phyloP scores from a whole-genome alignment of 768 basidiomycete species.

The Podaxis sp. region DNA sequence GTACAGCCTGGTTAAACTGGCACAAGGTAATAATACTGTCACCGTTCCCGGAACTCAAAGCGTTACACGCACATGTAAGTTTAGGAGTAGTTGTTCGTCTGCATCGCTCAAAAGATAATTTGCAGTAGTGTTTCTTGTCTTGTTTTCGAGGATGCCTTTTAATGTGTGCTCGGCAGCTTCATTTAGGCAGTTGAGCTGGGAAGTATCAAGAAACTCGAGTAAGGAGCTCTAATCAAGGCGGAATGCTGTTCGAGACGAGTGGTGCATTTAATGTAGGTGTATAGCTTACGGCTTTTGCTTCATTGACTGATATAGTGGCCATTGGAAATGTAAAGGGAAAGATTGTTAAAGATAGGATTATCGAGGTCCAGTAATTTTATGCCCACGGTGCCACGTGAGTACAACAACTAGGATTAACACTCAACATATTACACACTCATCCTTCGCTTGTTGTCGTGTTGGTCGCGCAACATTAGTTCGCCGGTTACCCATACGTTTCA shows the following conservation, averaged over 20 bases:
- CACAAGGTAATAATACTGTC: neutral
- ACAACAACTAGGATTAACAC: neutral
- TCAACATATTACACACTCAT: constrained; percentile 77
- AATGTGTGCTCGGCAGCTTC: constrained; percentile 50
- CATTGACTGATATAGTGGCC: neutral
- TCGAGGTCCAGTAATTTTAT: neutral
- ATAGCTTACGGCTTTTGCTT: constrained; percentile 2
- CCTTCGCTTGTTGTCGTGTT: constrained; percentile 89
- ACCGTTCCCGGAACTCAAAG: neutral
- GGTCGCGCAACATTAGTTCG: constrained; percentile 75
- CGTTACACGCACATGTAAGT: constrained; percentile 49
- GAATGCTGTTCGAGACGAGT: neutral
- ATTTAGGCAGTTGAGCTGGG: constrained; percentile 68
- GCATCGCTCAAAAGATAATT: constrained; percentile 60
- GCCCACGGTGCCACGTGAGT: neutral
- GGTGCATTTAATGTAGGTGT: neutral
- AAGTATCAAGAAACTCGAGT: constrained; percentile 52
- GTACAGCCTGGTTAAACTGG: constrained; percentile 69
- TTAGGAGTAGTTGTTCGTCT: constrained; percentile 70
- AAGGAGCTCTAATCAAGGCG: constrained; percentile 38
- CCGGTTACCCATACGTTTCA: constrained; percentile 86
- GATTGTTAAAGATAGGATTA: neutral
- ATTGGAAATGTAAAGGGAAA: neutral
- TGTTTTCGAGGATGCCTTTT: constrained; percentile 42
- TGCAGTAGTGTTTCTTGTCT: constrained; percentile 36